Conservation (phyloP, 2,329 filamentous ascomycete genomes). For the Fusarium verticillioides region DNA sequence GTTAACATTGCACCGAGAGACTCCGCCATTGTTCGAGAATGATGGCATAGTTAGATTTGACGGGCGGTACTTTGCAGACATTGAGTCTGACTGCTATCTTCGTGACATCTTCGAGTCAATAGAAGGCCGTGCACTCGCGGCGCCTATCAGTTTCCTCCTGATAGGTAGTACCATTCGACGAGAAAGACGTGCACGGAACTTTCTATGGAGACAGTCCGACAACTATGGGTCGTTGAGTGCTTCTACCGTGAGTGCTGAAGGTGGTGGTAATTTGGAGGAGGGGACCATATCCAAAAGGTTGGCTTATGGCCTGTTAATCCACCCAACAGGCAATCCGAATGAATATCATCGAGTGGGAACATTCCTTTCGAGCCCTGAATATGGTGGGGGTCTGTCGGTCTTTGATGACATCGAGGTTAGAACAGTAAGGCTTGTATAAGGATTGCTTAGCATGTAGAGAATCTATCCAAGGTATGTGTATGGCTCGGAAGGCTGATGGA, state of each 20-base stretch:
- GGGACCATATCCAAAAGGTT: fast-evolving
- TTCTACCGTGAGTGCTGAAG: background rate
- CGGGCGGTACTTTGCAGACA: background rate
- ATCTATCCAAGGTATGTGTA: fast-evolving
- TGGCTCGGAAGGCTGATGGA: fast-evolving
- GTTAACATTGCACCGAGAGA: too few relatives aligned
- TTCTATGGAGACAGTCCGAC: too few relatives aligned
- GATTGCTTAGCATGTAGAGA: too few relatives aligned
- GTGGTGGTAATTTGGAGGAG: fast-evolving
- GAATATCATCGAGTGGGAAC: background rate
- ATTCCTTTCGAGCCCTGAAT: fast-evolving
- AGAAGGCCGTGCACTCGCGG: too few relatives aligned
- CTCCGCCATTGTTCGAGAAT: too few relatives aligned
- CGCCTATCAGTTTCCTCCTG: background rate
- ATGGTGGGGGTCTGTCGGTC: fast-evolving
- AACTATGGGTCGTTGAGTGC: too few relatives aligned
- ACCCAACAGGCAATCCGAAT: fast-evolving
- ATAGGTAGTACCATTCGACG: background rate
- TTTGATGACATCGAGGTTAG: fast-evolving
- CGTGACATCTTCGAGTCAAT: too few relatives aligned
- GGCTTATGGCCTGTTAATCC: background rate
- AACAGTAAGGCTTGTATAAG: background rate
- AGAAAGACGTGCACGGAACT: too few relatives aligned
- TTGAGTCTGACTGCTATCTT: background rate
- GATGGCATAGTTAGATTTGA: background rate